Percentiles rank a stretch among this genome's conserved stretches.
These are phyloP conservation scores for Penicillium sp. DNA, from an alignment of 2,329 filamentous ascomycete genomes.

Conservation along the genomic window DNA sequence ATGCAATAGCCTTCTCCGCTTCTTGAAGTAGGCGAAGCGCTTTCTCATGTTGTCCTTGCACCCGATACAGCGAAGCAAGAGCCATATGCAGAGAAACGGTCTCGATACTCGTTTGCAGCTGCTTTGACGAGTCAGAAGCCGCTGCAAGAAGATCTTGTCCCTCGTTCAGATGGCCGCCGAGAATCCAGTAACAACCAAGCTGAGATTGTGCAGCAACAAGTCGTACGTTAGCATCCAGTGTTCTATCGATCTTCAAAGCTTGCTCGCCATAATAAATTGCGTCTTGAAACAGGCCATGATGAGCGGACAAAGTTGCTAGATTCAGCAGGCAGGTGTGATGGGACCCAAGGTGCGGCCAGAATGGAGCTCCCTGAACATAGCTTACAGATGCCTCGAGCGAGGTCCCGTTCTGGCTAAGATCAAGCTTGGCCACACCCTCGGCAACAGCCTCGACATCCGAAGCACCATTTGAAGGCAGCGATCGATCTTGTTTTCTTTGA, in stretches of 20 bases:
- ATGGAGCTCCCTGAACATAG: slow-evolving; percentile 64
- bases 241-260: slow-evolving; percentile 73
- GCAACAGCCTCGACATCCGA: slow-evolving; percentile 43
- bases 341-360: slow-evolving; percentile 78
- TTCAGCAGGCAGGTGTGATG: slow-evolving; percentile 73
- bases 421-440: slow-evolving; percentile 45
- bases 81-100: slow-evolving; percentile 54
- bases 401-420: slow-evolving; percentile 40
- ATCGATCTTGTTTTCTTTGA: slow-evolving; percentile 40
- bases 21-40: slow-evolving; percentile 55
- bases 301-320: slow-evolving; percentile 76
- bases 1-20: slow-evolving; percentile 51
- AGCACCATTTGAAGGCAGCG: slow-evolving; percentile 23
- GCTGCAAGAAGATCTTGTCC: slow-evolving; percentile 61
- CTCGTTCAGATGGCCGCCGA: slow-evolving; percentile 54
- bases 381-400: slow-evolving; percentile 47
- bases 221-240: slow-evolving; percentile 64
- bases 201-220: slow-evolving; percentile 52
- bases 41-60: slow-evolving; percentile 52
- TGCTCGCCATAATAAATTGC: slow-evolving; percentile 87
- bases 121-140: slow-evolving; percentile 59
- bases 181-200: slow-evolving; percentile 53
- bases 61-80: slow-evolving; percentile 52
- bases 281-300: slow-evolving; percentile 85
- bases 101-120: slow-evolving; percentile 55